Evolutionary conservation across 2,329 filamentous ascomycete genomes (phyloP).

Genomic region (Xylaria sp.): DNA sequence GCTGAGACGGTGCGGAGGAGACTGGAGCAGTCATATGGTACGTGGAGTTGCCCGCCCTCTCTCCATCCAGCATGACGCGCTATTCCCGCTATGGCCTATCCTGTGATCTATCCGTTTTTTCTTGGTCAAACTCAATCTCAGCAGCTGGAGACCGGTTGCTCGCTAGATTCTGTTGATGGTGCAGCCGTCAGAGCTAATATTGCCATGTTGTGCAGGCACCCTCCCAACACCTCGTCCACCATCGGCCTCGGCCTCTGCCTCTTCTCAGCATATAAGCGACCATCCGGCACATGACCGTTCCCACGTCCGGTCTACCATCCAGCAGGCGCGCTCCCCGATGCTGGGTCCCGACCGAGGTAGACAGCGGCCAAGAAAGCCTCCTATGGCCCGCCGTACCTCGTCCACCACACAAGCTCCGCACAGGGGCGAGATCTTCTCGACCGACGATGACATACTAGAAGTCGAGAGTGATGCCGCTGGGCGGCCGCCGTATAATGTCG

Average conservation of each 20-base stretch:
- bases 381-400: slow-evolving; percentile 77
- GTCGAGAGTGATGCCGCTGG: slow-evolving; percentile 73
- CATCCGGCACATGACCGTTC: slow-evolving; percentile 54
- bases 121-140: slow-evolving; percentile 1
- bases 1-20: slow-evolving; percentile 69
- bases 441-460: slow-evolving; percentile 86
- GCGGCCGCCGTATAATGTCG: slow-evolving; percentile 47
- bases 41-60: slow-evolving; percentile 41
- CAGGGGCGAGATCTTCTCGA: slow-evolving; percentile 87
- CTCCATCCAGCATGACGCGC: slow-evolving; percentile 26
- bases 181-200: slow-evolving; percentile 40
- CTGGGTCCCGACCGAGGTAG: slow-evolving; percentile 60
- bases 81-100: slow-evolving; percentile 8
- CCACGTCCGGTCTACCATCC: slow-evolving; percentile 50
- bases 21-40: slow-evolving; percentile 67
- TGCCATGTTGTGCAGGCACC: slow-evolving; percentile 47
- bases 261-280: slow-evolving; percentile 50
- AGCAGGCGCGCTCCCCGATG: slow-evolving; percentile 58
- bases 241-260: slow-evolving; percentile 40
- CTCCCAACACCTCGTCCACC: slow-evolving; percentile 49
- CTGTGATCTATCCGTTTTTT: not conserved
- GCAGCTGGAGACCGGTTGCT: slow-evolving; percentile 11
- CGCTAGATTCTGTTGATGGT: slow-evolving; percentile 12
- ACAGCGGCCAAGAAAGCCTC: slow-evolving; percentile 73
- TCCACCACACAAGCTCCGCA: slow-evolving; percentile 77